These are phyloP conservation scores for Debaryomyces hansenii DNA, from an alignment of 805 yeast species.

Conservation along the genomic window DNA sequence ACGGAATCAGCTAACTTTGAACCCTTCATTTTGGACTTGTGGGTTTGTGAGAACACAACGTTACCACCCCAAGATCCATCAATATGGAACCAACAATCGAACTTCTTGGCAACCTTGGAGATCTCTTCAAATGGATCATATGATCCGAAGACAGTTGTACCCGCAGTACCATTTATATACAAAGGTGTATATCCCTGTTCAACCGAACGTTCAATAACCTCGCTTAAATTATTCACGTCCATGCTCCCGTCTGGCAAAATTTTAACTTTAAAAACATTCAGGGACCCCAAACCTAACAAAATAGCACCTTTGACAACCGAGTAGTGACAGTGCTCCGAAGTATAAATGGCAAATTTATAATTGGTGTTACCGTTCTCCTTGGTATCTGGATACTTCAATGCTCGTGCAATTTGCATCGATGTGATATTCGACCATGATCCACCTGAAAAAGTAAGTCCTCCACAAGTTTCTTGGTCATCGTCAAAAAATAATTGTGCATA, in stretches of 20 bases:
- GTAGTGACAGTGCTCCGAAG: constrained; percentile 75
- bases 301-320: constrained; percentile 82
- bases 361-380: constrained; percentile 55
- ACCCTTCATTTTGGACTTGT: constrained; percentile 53
- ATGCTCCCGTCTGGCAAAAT: constrained; percentile 58
- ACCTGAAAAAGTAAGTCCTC: constrained; percentile 84
- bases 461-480: constrained; percentile 49
- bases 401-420: constrained; percentile 71
- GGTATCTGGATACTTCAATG: constrained; percentile 66
- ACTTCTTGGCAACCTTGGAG: constrained; percentile 49
- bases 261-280: constrained; percentile 60
- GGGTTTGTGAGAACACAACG: constrained; percentile 59
- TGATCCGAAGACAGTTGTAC: constrained; percentile 86
- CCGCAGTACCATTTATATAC: constrained; percentile 81
- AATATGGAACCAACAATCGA: constrained; percentile 74
- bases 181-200: constrained; percentile 67
- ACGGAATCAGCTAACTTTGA: constrained; percentile 68
- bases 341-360: constrained; percentile 64
- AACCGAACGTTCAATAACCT: constrained; percentile 42
- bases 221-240: constrained; percentile 49
- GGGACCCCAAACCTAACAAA: constrained; percentile 67
- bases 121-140: constrained; percentile 67
- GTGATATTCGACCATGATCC: constrained; percentile 88
- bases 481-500: constrained; percentile 66
- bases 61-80: constrained; percentile 95